A percentile compares a stretch with the other conserved stretches of the same genome.
These are phyloP conservation scores for Bacterosira constricta DNA, from an alignment of 108 stramenopile species.

Conservation along the genomic window DNA sequence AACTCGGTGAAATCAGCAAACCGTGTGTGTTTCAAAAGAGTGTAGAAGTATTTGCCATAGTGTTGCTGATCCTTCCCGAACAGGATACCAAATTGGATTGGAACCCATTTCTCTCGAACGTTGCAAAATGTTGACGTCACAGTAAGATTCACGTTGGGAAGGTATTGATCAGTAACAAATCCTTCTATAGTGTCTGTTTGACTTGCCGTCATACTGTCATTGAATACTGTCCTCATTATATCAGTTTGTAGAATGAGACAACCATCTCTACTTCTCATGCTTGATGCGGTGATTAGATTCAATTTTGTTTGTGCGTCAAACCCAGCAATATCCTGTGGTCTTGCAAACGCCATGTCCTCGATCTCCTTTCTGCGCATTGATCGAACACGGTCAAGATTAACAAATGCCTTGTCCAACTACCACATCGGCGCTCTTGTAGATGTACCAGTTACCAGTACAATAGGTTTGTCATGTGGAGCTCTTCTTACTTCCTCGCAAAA, in stretches of 20 bases:
- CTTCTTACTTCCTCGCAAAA: not conserved
- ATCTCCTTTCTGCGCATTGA: not conserved
- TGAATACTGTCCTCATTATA: not conserved
- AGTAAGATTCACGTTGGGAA: not conserved
- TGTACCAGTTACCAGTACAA: not conserved
- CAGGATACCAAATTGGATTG: slow-evolving; percentile 1
- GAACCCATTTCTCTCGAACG: not conserved
- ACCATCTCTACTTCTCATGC: not conserved
- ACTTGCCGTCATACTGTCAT: not conserved
- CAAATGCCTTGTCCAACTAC: not conserved
- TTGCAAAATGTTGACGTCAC: not conserved
- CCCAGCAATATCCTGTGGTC: not conserved
- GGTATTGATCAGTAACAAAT: not conserved
- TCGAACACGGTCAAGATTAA: not conserved
- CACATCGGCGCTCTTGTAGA: not conserved
- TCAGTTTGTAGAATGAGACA: not conserved
- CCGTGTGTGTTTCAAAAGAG: not conserved
- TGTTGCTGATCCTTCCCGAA: not conserved
- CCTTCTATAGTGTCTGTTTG: slow-evolving; percentile 2
- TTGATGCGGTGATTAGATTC: not conserved
- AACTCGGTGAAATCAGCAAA: not conserved
- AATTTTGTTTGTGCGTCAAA: not conserved
- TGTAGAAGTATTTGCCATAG: not conserved
- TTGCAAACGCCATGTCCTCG: not conserved
- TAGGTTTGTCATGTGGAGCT: not conserved